Conservation (phyloP, 1,284 basidiomycete genomes). For the Leccinum fallax region DNA sequence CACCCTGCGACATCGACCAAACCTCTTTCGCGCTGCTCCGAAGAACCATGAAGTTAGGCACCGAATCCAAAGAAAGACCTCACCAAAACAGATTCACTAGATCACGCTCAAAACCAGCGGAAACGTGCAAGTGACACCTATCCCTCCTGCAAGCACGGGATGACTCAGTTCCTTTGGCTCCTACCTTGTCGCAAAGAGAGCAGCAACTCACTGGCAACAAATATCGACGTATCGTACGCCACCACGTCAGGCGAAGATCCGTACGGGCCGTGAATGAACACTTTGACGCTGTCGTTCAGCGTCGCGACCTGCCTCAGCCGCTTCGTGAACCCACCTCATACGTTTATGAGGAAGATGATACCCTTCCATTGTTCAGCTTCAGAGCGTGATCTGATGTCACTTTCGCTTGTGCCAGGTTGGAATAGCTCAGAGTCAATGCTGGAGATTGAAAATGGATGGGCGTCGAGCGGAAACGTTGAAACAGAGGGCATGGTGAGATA, state of each 20-base stretch:
- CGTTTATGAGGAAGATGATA: conserved; percentile 54
- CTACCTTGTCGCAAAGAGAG: background rate
- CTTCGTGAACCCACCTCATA: conserved; percentile 46
- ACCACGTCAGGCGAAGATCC: conserved; percentile 39
- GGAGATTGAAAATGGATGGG: conserved; percentile 60
- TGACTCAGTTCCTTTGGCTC: background rate
- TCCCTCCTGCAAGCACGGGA: conserved; percentile 36
- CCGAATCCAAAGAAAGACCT: background rate
- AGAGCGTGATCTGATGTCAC: background rate
- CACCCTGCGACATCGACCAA: conserved; percentile 29
- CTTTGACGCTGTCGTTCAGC: conserved; percentile 28
- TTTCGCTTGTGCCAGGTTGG: background rate
- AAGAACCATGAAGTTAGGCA: background rate
- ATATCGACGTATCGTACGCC: conserved; percentile 38
- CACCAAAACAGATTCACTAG: conserved; percentile 30
- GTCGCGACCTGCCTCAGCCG: conserved; percentile 35
- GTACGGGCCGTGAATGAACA: conserved; percentile 50
- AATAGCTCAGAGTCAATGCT: conserved; percentile 40
- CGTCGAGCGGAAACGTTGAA: conserved; percentile 45
- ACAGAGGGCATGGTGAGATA: conserved; percentile 49
- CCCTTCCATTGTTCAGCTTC: conserved; percentile 38
- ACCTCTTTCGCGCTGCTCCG: conserved; percentile 31
- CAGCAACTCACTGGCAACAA: conserved; percentile 40
- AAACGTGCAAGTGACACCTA: conserved; percentile 45
- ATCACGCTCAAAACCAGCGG: conserved; percentile 42